phyloP scores from a whole-genome alignment of 2,329 filamentous ascomycete species.

The Arthrobotrys musiformis region DNA sequence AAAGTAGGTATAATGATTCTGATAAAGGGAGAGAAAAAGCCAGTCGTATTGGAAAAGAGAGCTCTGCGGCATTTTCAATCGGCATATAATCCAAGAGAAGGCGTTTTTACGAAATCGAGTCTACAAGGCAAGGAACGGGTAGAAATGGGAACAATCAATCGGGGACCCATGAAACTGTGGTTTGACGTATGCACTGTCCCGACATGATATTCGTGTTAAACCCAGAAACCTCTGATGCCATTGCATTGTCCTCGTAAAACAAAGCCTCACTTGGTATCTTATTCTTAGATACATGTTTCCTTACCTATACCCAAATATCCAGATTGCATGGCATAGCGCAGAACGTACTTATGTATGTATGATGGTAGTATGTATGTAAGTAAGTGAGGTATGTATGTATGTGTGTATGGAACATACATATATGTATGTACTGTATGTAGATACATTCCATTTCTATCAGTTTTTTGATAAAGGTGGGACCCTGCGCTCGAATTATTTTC shows the following conservation, averaged over 20 bases:
- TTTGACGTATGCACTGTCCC: not conserved
- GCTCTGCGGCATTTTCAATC: constrained; percentile 42
- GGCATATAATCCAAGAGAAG: not conserved
- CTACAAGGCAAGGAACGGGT: not conserved
- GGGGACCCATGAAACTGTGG: not conserved
- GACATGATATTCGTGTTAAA: not conserved
- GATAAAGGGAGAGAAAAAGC: not conserved
- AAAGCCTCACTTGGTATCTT: not conserved
- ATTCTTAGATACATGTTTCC: not conserved
- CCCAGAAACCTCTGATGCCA: constrained; percentile 5
- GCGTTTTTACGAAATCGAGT: not conserved
- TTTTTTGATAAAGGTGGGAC: not conserved
- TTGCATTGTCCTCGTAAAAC: constrained; percentile 10
- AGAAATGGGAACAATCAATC: not conserved
- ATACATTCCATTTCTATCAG: not conserved
- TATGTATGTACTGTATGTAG: not conserved
- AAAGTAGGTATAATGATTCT: not conserved
- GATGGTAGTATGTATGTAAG: no score
- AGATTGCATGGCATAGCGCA: not conserved
- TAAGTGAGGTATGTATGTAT: no score
- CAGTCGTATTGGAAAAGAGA: constrained; percentile 1
- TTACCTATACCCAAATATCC: not conserved
- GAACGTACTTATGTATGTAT: not conserved
- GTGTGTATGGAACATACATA: not conserved
- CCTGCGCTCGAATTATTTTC: not conserved